Evolutionary conservation across 768 basidiomycete genomes (phyloP), one percentile per base, ranked within the genome.

Genomic region (Mycena galericulata): DNA sequence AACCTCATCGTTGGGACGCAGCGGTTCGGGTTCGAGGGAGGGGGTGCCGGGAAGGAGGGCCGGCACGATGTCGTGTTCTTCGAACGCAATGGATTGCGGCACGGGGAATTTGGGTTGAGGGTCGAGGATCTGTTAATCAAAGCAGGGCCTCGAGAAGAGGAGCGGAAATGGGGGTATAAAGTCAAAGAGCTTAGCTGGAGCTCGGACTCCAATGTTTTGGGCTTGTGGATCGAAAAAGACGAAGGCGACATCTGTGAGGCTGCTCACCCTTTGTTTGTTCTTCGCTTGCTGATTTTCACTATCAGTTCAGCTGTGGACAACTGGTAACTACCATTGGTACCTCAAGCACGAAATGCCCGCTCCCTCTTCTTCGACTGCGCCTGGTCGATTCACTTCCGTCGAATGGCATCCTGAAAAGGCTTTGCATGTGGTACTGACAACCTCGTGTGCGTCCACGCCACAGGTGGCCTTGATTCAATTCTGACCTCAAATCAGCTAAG

Each of bases 281-380:
- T 41, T 20, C 14, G 24, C 41, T 70, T 26, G 56, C 60, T 74
- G 45, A 72, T 29, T 22, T 58, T 34, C n/a, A 22, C 55, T 41
- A 56, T 27, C 76, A 91, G 95, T 99, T 20, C 98, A 99, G 80
- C 82, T 99, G 0, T 99, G 96, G 96, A 93, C 95, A 1, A 94
- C 87, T 9, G 90, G 93, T 32, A 99, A 99, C 76, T 99, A 98
- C 78, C 92, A 98, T 75, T 99, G 98, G 95, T 98, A 98, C 80
- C 87, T 98, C 65, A 98, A 98, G 79, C 95, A 97, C 76, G 95
- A 97, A 76, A 82, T 98, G 38, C 74, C 80, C 22, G 88, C 90
- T 1, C 85, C 87, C 1, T 49, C 72, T 1, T 57, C 72, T 10
- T 69, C 75, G 11, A 66, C 75, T 11, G 78, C 75, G 6, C 79